Conservation (phyloP, 495 filamentous ascomycete species). For the Tuber borchii region DNA sequence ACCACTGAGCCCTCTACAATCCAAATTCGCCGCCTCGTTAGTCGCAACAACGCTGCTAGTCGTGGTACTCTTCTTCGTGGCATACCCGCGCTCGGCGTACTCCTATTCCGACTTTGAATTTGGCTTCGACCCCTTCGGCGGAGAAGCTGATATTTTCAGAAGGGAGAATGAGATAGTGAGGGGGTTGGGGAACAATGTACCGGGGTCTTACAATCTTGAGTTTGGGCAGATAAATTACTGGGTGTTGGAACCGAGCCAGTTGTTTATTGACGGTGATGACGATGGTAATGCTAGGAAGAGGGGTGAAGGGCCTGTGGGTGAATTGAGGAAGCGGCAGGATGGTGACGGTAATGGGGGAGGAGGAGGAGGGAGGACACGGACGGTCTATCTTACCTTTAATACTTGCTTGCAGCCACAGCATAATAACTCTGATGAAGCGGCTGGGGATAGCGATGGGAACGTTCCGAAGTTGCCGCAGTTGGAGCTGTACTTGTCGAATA, state of each 20-base stretch:
- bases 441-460: constrained; percentile 22
- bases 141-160: constrained; percentile 12
- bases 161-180: constrained; percentile 24
- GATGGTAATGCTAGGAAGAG: not conserved
- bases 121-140: constrained; percentile 2
- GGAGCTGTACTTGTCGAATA: constrained; percentile 67
- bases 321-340: constrained; percentile 39
- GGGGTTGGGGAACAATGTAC: constrained; percentile 24
- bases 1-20: constrained; percentile 48
- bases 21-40: constrained; percentile 50
- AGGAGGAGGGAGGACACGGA: constrained; percentile 37
- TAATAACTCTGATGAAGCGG: constrained; percentile 44
- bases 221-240: constrained; percentile 35
- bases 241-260: constrained; percentile 25
- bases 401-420: constrained; percentile 66
- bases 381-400: constrained; percentile 70
- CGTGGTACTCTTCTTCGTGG: constrained; percentile 46
- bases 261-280: constrained; percentile 12
- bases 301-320: not conserved
- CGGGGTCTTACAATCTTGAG: constrained; percentile 32
- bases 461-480: constrained; percentile 58
- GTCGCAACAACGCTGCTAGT: constrained; percentile 45
- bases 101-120: constrained; percentile 38
- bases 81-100: constrained; percentile 45
- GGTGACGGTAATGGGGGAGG: constrained; percentile 9